Conservation (phyloP, 495 filamentous ascomycete genomes). For the Amniculicola lignicola region DNA sequence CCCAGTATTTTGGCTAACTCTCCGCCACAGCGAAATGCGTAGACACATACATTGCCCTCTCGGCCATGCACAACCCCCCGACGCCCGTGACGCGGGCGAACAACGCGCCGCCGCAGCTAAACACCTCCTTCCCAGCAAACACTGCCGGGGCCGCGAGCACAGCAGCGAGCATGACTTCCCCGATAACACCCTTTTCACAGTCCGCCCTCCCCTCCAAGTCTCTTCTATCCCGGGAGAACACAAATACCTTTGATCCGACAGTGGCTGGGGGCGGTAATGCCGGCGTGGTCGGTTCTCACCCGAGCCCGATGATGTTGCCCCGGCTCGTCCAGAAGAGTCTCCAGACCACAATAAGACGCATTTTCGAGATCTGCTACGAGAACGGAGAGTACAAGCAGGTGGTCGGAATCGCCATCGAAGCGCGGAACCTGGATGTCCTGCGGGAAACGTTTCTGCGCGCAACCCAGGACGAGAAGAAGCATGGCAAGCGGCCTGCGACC, state of each 20-base stretch:
- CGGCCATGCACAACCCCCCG: conserved; percentile 62
- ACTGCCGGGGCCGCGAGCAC: conserved; percentile 58
- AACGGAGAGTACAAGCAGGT: conserved; percentile 91
- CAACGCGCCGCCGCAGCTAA: conserved; percentile 62
- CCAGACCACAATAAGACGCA: conserved; percentile 74
- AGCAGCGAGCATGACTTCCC: conserved; percentile 71
- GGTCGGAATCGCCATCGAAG: conserved; percentile 97
- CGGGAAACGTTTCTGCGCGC: conserved; percentile 78
- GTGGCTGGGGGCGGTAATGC: conserved; percentile 54
- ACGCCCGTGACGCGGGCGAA: conserved; percentile 49
- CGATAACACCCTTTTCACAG: conserved; percentile 91
- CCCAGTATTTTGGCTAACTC: too few species aligned
- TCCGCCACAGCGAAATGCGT: conserved; percentile 82
- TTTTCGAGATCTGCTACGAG: conserved; percentile 87
- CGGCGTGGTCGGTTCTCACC: conserved; percentile 51
- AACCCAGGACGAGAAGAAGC: conserved; percentile 73
- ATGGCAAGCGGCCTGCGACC: conserved; percentile 48
- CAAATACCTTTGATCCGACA: conserved; percentile 55
- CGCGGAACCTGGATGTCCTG: conserved; percentile 86
- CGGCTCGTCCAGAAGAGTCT: conserved; percentile 65
- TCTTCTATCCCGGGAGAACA: conserved; percentile 76
- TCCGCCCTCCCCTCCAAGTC: conserved; percentile 87
- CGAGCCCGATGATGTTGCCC: conserved; percentile 54
- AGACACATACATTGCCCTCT: conserved; percentile 92
- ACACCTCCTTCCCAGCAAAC: conserved; percentile 65